These are phyloP conservation scores for Cryoendolithus antarcticus DNA, from an alignment of 2,329 filamentous ascomycete genomes.

Conservation along the genomic window DNA sequence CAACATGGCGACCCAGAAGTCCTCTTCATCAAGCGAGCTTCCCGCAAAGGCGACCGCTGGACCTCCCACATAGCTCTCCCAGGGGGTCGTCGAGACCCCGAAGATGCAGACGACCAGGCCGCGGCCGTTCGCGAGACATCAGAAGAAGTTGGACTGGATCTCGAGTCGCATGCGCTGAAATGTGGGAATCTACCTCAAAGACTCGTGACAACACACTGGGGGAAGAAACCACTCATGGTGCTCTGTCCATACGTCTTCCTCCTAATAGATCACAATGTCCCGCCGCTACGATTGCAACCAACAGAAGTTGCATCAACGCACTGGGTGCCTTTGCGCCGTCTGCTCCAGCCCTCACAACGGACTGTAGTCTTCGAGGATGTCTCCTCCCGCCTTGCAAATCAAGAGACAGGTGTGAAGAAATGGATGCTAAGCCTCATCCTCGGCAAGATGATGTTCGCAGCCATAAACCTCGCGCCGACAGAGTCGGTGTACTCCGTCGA, in stretches of 20 bases:
- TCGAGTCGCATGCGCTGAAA: conserved; percentile 29
- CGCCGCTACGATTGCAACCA: conserved; percentile 50
- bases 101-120: conserved; percentile 49
- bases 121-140: conserved; percentile 51
- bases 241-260: conserved; percentile 58
- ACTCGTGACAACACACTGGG: conserved; percentile 55
- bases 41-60: conserved; percentile 55
- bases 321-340: conserved; percentile 53
- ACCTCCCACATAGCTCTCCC: conserved; percentile 57
- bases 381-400: conserved; percentile 46
- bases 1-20: conserved; percentile 53
- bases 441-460: conserved; percentile 56
- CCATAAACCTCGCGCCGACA: conserved; percentile 49
- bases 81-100: conserved; percentile 53
- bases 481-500: conserved; percentile 46
- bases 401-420: conserved; percentile 42
- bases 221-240: conserved; percentile 52
- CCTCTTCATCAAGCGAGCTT: conserved; percentile 59
- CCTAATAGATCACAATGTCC: conserved; percentile 43
- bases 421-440: conserved; percentile 44
- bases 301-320: conserved; percentile 56
- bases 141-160: conserved; percentile 53
- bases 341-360: conserved; percentile 48
- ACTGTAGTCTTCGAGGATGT: conserved; percentile 54
- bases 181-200: conserved; percentile 54